Percentiles rank a stretch among this genome's conserved stretches.
Conservation (phyloP, 164 flowering plant species). For the Umbellularia californica region DNA sequence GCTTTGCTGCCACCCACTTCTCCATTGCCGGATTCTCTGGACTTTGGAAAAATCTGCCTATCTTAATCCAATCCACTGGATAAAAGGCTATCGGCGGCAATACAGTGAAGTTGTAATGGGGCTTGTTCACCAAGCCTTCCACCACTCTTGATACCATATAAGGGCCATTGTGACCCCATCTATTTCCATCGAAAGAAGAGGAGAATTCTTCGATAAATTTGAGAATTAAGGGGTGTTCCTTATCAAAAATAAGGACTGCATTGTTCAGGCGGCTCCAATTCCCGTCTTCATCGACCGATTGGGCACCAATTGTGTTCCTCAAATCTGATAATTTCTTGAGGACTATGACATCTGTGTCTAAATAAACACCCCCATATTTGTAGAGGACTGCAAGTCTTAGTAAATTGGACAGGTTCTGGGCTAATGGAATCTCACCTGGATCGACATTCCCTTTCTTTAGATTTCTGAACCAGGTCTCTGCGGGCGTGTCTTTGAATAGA, state of each 20-base stretch:
- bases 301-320: slow-evolving; percentile 46
- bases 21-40: slow-evolving; percentile 26
- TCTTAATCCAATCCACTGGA: slow-evolving; percentile 62
- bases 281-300: slow-evolving; percentile 23
- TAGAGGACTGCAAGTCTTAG: slow-evolving; percentile 42
- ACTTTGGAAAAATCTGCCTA: slow-evolving; percentile 35
- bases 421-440: slow-evolving; percentile 42
- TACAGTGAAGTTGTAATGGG: slow-evolving; percentile 36
- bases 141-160: slow-evolving; percentile 77
- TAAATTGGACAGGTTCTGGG: slow-evolving; percentile 47
- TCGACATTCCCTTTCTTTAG: slow-evolving; percentile 35
- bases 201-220: slow-evolving; percentile 73
- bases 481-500: slow-evolving; percentile 59
- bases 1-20: slow-evolving; percentile 54
- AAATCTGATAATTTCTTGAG: slow-evolving; percentile 32
- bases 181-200: slow-evolving; percentile 60
- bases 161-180: slow-evolving; percentile 92
- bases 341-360: slow-evolving; percentile 48
- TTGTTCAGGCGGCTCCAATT: slow-evolving; percentile 72
- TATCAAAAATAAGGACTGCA: slow-evolving; percentile 72
- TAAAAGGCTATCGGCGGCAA: slow-evolving; percentile 72
- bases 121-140: slow-evolving; percentile 12
- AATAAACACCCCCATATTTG: slow-evolving; percentile 48
- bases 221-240: slow-evolving; percentile 54
- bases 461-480: slow-evolving; percentile 56